Base-by-base conservation (phyloP, 2,329 filamentous ascomycete genomes). In the Didymosphaeria variabile region DNA sequence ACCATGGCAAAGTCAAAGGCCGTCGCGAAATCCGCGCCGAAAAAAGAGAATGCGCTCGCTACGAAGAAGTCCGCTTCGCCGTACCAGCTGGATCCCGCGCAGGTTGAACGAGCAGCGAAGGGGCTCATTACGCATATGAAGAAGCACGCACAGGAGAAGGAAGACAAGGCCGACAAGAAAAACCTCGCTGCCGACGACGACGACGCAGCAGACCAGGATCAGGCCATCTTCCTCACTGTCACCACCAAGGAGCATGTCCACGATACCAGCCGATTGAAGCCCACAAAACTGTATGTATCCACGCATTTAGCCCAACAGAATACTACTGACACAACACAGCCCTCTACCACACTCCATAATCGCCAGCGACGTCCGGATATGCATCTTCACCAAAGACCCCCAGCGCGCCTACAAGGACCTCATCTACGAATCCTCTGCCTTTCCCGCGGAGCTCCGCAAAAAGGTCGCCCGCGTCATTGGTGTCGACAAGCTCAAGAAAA, bases 371-470 rank as follows among this genome's bases (percentile, higher is more conserved):
- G 82, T 88, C 59, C 90, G 88, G 70, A 85, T 97, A 79, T 97
- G 94, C 81, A 84, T 97, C 62, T 96, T 97, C 79, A 92, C 90
- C 58, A 92, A 93, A 69, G 88, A 90, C 68, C 88, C 89, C 1
- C 93, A 97, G 84, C 88, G 93, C 67, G 86, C 88, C 57, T 97
- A 95, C 86, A 98, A 98, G 84, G 90, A 98, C 79, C 85, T 96
- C 49, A 86, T 97, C 65, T 45, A 21, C 42, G 89, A 88, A 55
- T 87, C 90, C 58, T 86, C 90, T 45, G 86, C 88, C 40, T 85
- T 83, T 72, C 82, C 86, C 29, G 70, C 79, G 1, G 78, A 82
- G 17, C 73, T 86, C 13, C 77, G 81, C 51, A 75, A 79, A 63
- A 82, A 81, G 55, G 81, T 87, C 54, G 77, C 78, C 55, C 81